Percentiles rank a stretch among this genome's conserved stretches.
These are phyloP conservation scores for Letharia lupina DNA, from an alignment of 495 filamentous ascomycete genomes.

Conservation along the genomic window DNA sequence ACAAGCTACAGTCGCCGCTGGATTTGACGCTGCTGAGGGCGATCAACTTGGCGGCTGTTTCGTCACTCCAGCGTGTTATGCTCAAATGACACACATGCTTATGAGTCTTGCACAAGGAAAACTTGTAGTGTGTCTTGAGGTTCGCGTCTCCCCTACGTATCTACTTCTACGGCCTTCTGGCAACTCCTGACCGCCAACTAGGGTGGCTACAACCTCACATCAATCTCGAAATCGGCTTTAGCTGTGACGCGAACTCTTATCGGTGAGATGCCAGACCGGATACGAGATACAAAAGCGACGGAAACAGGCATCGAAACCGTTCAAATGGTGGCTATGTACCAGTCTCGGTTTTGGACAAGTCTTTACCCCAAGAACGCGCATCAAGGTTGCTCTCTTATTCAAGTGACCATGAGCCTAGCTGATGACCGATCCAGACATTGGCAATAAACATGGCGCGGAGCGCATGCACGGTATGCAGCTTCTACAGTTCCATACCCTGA, in stretches of 20 bases:
- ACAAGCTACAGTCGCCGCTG: constrained; percentile 63
- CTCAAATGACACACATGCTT: constrained; percentile 98
- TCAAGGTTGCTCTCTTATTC: constrained; percentile 15
- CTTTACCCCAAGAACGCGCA: constrained; percentile 41
- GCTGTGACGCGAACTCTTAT: constrained; percentile 88
- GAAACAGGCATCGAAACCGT: constrained; percentile 41
- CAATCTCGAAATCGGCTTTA: constrained; percentile 84
- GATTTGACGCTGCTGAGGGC: constrained; percentile 91
- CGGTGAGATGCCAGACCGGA: constrained; percentile 80
- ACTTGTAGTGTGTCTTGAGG: constrained; percentile 81
- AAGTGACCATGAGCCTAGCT: neutral
- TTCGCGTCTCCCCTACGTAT: constrained; percentile 21
- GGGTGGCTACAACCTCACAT: constrained; percentile 89
- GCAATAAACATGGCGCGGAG: constrained; percentile 30
- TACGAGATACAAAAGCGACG: constrained; percentile 43
- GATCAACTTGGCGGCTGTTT: constrained; percentile 88
- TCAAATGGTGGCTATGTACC: constrained; percentile 45
- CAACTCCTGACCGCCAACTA: constrained; percentile 25
- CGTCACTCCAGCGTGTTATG: constrained; percentile 84
- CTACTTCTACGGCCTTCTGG: neutral
- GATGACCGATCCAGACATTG: constrained; percentile 3
- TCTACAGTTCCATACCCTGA: neutral
- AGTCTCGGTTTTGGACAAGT: constrained; percentile 52
- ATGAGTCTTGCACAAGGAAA: constrained; percentile 93
- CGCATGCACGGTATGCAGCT: constrained; percentile 45